Evolutionary conservation across 768 basidiomycete species (phyloP), one percentile per base, ranked within the genome.

Genomic region (Cyclocybe cylindracea): DNA sequence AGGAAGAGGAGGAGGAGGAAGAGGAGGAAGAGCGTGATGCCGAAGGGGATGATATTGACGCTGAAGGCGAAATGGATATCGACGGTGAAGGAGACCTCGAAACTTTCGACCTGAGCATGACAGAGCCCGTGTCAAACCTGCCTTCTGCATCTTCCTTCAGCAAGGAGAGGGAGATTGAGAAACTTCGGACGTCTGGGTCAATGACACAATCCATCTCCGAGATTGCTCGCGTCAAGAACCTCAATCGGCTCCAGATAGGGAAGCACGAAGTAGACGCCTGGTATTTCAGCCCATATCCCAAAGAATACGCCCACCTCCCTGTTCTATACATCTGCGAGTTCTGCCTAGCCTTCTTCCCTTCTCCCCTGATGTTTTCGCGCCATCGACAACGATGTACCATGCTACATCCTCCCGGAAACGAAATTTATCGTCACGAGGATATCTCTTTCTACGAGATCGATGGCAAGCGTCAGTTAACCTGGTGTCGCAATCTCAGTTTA

Each of bases 121-220:
- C 79, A 53, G 77, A 81, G 40, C 75, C 78, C 16, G 76, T 76
- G 50, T 73, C 74, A 10, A 79, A 83, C 45, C 65, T 82, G 0
- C 80, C 76, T 8, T 81, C 84, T 2, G 65, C 78, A 19, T 71
- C 83, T 38, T 64, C 83, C 14, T 95, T 95, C 77, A 95, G 93
- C 69, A 99, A 99, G 71, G 91, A 97, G 70, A 89, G 96, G 71
- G 97, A 99, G 70, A 98, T 98, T 62, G 96, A 98, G 75, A 98
- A 98, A 70, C 83, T 98, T 11, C 89, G 97, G 16, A 96, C 94
- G 13, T 93, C 93, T 9, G 97, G 97, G 9, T 98, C 94, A 31
- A 98, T 99, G 95, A 98, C 97, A 4, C 97, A 99, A 71, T 93
- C 92, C 43, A 91, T 98, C 54, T 96, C 94, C 45, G 97, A 99